Conservation (phyloP, 805 yeast species). For the Clavispora vitiphila region DNA sequence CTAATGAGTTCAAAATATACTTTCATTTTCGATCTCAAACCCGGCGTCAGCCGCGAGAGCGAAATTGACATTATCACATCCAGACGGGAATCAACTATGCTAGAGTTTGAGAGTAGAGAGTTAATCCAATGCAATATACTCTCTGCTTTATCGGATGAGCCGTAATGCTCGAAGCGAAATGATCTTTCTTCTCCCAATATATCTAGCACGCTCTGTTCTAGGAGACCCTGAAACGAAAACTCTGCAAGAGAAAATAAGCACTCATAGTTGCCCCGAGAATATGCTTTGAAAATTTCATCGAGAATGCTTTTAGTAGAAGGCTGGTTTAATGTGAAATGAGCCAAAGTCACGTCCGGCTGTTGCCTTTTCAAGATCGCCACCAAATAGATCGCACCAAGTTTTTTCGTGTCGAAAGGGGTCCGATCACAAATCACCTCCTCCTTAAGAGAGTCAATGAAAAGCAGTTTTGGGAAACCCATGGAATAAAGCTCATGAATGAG, state of each 20-base stretch:
- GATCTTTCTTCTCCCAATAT: no score
- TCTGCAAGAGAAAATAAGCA: background rate
- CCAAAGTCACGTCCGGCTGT: background rate
- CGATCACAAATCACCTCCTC: constrained; percentile 32
- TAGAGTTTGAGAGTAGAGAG: background rate
- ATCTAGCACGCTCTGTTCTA: no score
- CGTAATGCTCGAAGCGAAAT: constrained; percentile 30
- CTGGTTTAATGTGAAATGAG: background rate
- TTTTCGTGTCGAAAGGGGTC: constrained; percentile 30
- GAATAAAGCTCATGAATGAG: constrained; percentile 14
- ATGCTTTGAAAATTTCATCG: background rate
- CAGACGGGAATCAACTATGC: background rate
- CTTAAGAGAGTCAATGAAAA: constrained; percentile 29
- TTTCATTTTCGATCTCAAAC: constrained; percentile 8
- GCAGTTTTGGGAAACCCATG: constrained; percentile 20
- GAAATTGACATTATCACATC: constrained; percentile 12
- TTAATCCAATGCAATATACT: constrained; percentile 23
- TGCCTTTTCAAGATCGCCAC: background rate
- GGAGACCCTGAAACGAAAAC: background rate
- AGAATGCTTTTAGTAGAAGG: background rate
- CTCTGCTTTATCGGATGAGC: constrained; percentile 32
- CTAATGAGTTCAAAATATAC: constrained; percentile 12
- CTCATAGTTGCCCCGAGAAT: background rate
- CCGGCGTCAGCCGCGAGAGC: constrained; percentile 3
- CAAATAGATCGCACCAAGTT: constrained; percentile 38